Percentiles rank a stretch among this genome's conserved stretches.
Conservation (phyloP, 345 rosid species). For the Camelina neglecta region DNA sequence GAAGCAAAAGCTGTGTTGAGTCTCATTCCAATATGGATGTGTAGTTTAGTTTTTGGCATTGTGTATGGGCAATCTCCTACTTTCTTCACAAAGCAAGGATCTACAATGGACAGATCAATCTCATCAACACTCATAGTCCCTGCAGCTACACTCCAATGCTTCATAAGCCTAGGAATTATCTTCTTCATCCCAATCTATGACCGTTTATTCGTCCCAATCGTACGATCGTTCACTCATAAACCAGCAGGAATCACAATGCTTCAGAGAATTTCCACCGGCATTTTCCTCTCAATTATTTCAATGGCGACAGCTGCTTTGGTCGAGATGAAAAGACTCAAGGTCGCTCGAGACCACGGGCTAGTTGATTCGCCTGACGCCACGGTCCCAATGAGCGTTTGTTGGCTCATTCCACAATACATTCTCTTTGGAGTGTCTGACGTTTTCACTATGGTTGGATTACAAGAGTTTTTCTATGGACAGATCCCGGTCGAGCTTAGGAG, state of each 20-base stretch:
- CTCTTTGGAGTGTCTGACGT: slow-evolving; percentile 42
- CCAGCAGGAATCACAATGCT: slow-evolving; percentile 50
- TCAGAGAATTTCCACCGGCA: slow-evolving; percentile 49
- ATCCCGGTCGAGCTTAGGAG: slow-evolving; percentile 44
- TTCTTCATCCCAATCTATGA: slow-evolving; percentile 60
- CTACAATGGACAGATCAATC: slow-evolving; percentile 60
- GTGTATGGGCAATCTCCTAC: slow-evolving; percentile 61
- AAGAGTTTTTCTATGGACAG: slow-evolving; percentile 50
- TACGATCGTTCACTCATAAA: slow-evolving; percentile 42
- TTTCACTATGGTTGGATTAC: slow-evolving; percentile 48
- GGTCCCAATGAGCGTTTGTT: slow-evolving; percentile 47
- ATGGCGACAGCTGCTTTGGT: slow-evolving; percentile 51
- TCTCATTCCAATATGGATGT: slow-evolving; percentile 60
- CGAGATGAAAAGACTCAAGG: slow-evolving; percentile 47
- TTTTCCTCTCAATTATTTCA: slow-evolving; percentile 39
- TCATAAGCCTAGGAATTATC: slow-evolving; percentile 52
- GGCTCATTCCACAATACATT: slow-evolving; percentile 47
- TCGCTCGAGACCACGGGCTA: slow-evolving; percentile 36
- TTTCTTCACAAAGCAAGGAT: slow-evolving; percentile 71
- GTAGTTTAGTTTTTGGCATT: slow-evolving; percentile 56
- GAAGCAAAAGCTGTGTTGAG: slow-evolving; percentile 57
- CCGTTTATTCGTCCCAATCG: slow-evolving; percentile 53
- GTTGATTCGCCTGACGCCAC: slow-evolving; percentile 29
- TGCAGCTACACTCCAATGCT: slow-evolving; percentile 64
- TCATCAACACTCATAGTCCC: slow-evolving; percentile 50